Evolutionary conservation across 108 stramenopile genomes (phyloP).

Genomic region (Phaeodactylum tricornutum): DNA sequence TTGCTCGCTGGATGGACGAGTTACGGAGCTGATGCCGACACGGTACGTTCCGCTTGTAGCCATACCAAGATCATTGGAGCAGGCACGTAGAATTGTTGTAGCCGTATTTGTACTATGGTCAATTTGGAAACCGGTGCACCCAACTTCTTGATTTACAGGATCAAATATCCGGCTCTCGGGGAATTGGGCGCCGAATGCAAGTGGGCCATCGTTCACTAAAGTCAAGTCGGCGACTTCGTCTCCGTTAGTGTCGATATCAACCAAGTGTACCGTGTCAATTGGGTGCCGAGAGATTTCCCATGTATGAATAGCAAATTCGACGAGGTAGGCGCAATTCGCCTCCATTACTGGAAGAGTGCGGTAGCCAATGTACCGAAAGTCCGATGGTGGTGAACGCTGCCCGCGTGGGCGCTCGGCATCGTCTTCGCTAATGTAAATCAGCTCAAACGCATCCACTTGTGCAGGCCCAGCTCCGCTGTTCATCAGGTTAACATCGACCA

Average conservation of each 20-base stretch:
- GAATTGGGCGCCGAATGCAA: background rate
- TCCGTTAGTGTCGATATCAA: conserved; percentile 3
- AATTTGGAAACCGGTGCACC: conserved; percentile 11
- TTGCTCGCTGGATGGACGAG: background rate
- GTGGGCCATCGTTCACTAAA: background rate
- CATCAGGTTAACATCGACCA: background rate
- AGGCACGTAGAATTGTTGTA: conserved; percentile 14
- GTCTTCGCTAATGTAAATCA: conserved; percentile 12
- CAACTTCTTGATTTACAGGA: background rate
- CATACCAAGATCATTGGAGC: conserved; percentile 16
- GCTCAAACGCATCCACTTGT: conserved; percentile 19
- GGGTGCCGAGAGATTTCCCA: conserved; percentile 11
- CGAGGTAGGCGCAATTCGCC: conserved; percentile 11
- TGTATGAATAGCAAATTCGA: conserved; percentile 17
- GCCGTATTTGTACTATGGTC: conserved; percentile 21
- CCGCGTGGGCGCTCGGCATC: conserved; percentile 6
- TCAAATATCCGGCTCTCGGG: background rate
- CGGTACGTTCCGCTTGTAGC: background rate
- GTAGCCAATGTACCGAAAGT: conserved; percentile 20
- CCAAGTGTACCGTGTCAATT: background rate
- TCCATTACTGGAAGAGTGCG: conserved; percentile 7
- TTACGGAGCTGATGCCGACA: background rate
- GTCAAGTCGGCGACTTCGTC: background rate
- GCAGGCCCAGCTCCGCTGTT: conserved; percentile 17
- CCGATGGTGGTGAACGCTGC: background rate